Base-by-base conservation (phyloP, 495 filamentous ascomycete genomes). In the Stereocaulon alpinum region DNA sequence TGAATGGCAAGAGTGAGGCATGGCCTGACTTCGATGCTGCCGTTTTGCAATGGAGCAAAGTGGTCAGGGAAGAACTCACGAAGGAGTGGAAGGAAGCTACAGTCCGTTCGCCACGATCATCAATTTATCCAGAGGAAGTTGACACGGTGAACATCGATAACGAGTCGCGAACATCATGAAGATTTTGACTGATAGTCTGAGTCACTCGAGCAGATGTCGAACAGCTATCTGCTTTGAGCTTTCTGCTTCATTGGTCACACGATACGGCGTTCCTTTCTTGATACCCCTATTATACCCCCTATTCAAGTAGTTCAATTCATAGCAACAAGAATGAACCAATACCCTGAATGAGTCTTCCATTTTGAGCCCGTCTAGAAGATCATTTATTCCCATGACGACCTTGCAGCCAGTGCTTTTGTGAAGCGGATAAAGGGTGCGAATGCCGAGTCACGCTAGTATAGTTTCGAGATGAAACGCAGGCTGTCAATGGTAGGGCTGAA, bases 21-120 rank as follows among this genome's bases (percentile, higher is more conserved):
- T 95, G 89, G 89, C 74, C 75, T 59, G 79, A 84, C 42, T 91
- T 96, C 64, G 90, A 96, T 64, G 76, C 78, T 24, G 89, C 89
- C 20, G 73, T 96, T 34, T 72, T 88, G 67, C 73, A 83, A 63
- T 96, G 91, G 91, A 87, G 86, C 69, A 76, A 72, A 56, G 80
- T 76, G 43, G 88, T 93, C 1, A 77, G 91, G 17, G 81, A 86
- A 71, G 89, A 95, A 72, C 79, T 96, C 59, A 75, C 76, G 24
- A 71, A 72, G 42, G 82, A 86, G 66, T 84, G 80, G 81, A 73
- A 73, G 61, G 72, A 73, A 56, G 56, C 47, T 40, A 54, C 48
- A 34, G 41, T 48, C 5, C 50, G 34, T 24, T 44, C 61, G 14
- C 45, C 43, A 2, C 53, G 54, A 29, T 24, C 57, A 5, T 29